These are phyloP conservation scores for Xylaria digitata DNA, from an alignment of 2,329 filamentous ascomycete genomes.

Conservation along the genomic window DNA sequence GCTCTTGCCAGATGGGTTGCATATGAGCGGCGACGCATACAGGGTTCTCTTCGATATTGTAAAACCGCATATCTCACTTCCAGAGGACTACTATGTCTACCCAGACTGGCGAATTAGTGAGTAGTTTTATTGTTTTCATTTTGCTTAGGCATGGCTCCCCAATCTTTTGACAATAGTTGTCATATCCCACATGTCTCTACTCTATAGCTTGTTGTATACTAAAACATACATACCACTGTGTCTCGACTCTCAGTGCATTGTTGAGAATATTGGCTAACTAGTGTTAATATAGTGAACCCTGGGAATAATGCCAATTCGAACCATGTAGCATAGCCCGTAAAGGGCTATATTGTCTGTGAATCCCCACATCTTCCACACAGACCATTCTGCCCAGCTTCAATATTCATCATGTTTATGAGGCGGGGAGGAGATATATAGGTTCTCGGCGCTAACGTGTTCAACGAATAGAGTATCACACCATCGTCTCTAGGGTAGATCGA, in stretches of 20 bases:
- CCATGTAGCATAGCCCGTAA: background rate
- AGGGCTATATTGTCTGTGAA: background rate
- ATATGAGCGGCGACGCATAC: slow-evolving; percentile 67
- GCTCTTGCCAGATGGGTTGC: slow-evolving; percentile 68
- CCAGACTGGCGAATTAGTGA: slow-evolving; percentile 59
- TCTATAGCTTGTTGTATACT: background rate
- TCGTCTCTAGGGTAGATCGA: background rate
- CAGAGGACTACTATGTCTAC: slow-evolving; percentile 54
- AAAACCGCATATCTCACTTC: slow-evolving; percentile 59
- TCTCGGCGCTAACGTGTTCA: background rate
- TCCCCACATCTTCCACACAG: too few species aligned
- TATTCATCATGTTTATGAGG: background rate
- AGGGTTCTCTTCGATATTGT: slow-evolving; percentile 58
- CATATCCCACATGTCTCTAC: background rate
- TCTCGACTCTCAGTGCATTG: background rate
- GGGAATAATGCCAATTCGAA: slow-evolving; percentile 20
- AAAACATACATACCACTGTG: background rate
- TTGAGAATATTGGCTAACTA: slow-evolving; percentile 20
- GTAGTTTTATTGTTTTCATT: slow-evolving; percentile 6
- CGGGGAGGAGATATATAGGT: slow-evolving; percentile 7
- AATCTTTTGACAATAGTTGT: background rate
- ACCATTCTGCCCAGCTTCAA: too few species aligned
- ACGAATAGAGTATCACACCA: background rate
- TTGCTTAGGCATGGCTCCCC: background rate
- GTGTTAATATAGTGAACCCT: slow-evolving; percentile 36